A percentile compares a stretch with the other conserved stretches of the same genome.
Evolutionary conservation across 1,284 basidiomycete species (phyloP).

Genomic region (Boletellus dicymbophilus): DNA sequence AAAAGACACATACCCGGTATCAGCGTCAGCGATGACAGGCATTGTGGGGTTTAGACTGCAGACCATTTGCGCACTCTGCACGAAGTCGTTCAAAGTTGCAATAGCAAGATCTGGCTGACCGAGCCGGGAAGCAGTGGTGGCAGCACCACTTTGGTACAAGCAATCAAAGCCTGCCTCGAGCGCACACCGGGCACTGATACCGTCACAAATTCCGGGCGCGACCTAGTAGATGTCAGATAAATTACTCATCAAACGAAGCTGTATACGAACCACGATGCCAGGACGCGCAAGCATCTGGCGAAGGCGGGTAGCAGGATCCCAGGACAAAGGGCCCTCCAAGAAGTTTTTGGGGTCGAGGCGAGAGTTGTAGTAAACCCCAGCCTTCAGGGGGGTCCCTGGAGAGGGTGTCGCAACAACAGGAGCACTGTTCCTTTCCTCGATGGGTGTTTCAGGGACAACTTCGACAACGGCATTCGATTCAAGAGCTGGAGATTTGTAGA

Average conservation of each 20-base stretch:
- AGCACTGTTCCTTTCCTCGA: background rate
- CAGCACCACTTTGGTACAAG: slow-evolving; percentile 78
- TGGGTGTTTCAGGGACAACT: slow-evolving; percentile 10
- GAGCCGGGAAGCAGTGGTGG: slow-evolving; percentile 75
- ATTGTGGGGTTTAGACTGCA: slow-evolving; percentile 61
- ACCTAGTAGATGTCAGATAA: slow-evolving; percentile 39
- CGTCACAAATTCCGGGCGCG: slow-evolving; percentile 81
- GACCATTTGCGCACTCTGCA: slow-evolving; percentile 65
- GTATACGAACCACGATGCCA: slow-evolving; percentile 65
- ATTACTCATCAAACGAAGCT: background rate
- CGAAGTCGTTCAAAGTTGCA: slow-evolving; percentile 80
- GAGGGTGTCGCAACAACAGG: slow-evolving; percentile 8
- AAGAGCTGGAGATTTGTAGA: slow-evolving; percentile 31
- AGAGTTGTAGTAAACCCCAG: slow-evolving; percentile 30
- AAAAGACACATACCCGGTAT: slow-evolving; percentile 58
- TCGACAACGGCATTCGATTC: slow-evolving; percentile 14
- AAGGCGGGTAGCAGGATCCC: slow-evolving; percentile 68
- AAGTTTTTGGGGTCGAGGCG: slow-evolving; percentile 70
- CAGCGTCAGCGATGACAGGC: slow-evolving; percentile 81
- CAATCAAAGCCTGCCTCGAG: slow-evolving; percentile 78
- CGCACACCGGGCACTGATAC: slow-evolving; percentile 78
- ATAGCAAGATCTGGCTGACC: slow-evolving; percentile 81
- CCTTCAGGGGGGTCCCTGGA: slow-evolving; percentile 16
- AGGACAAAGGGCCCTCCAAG: slow-evolving; percentile 66
- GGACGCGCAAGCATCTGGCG: slow-evolving; percentile 76